Evolutionary conservation across 1,284 basidiomycete species (phyloP).

Genomic region (Cystobasidium pallidum): DNA sequence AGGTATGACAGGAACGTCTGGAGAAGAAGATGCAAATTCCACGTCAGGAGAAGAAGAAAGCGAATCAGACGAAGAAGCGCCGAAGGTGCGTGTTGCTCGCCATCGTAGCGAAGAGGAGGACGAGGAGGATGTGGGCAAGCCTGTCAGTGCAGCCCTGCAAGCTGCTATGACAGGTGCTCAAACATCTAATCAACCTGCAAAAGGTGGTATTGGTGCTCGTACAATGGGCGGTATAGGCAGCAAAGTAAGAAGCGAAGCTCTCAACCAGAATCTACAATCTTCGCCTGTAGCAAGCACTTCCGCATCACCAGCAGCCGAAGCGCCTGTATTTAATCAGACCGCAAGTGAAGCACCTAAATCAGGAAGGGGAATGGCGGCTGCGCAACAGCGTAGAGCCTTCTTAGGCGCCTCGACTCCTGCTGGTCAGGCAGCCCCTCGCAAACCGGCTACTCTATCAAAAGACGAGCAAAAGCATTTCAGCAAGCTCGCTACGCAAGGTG

Average conservation of each 20-base stretch:
- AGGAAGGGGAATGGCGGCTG: slow-evolving; percentile 28
- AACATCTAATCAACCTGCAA: not conserved
- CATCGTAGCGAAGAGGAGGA: slow-evolving; percentile 37
- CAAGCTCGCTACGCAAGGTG: slow-evolving; percentile 65
- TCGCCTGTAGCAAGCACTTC: slow-evolving; percentile 36
- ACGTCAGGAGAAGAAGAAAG: slow-evolving; percentile 16
- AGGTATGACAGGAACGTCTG: not conserved
- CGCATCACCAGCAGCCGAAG: not conserved
- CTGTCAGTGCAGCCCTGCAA: slow-evolving; percentile 25
- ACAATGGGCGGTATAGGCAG: slow-evolving; percentile 34
- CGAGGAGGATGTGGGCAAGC: slow-evolving; percentile 38
- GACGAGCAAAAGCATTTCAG: slow-evolving; percentile 76
- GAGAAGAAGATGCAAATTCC: slow-evolving; percentile 8
- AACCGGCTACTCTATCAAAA: slow-evolving; percentile 63
- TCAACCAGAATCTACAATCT: slow-evolving; percentile 12
- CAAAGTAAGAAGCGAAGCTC: slow-evolving; percentile 3
- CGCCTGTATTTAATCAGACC: not conserved
- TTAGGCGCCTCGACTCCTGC: slow-evolving; percentile 41
- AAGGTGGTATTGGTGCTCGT: slow-evolving; percentile 56
- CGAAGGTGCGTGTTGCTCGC: slow-evolving; percentile 43
- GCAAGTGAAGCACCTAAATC: slow-evolving; percentile 5
- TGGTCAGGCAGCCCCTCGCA: slow-evolving; percentile 16
- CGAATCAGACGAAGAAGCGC: slow-evolving; percentile 18
- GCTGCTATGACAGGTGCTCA: slow-evolving; percentile 5
- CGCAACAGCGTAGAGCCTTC: slow-evolving; percentile 46